These are phyloP conservation scores for Stagonosporopsis cucurbitacearum DNA, from an alignment of 2,329 filamentous ascomycete genomes.

Conservation along the genomic window DNA sequence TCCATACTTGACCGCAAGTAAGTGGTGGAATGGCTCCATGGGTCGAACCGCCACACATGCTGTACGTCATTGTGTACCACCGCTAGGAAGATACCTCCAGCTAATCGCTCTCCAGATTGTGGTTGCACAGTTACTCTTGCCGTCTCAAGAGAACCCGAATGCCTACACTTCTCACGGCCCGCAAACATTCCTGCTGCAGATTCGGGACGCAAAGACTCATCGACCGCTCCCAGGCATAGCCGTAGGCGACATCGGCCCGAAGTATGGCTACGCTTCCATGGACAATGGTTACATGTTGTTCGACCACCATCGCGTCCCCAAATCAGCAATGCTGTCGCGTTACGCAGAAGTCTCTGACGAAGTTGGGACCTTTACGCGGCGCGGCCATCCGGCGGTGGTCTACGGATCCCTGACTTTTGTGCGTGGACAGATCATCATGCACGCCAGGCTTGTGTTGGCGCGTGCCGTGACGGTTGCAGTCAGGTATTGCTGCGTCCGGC, in stretches of 20 bases:
- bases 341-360: slow-evolving; percentile 58
- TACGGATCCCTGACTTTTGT: slow-evolving; percentile 60
- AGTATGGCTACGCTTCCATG: slow-evolving; percentile 61
- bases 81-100: background rate
- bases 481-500: slow-evolving; percentile 57
- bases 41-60: slow-evolving; percentile 62
- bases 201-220: slow-evolving; percentile 58
- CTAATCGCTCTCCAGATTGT: slow-evolving; percentile 50
- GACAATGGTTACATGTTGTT: slow-evolving; percentile 63
- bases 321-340: slow-evolving; percentile 57
- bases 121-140: slow-evolving; percentile 59
- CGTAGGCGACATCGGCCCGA: slow-evolving; percentile 63
- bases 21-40: slow-evolving; percentile 63
- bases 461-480: slow-evolving; percentile 61
- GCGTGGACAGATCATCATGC: slow-evolving; percentile 56
- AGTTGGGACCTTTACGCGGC: slow-evolving; percentile 54
- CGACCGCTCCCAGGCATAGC: slow-evolving; percentile 56
- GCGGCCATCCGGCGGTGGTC: slow-evolving; percentile 57
- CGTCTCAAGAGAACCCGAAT: slow-evolving; percentile 34
- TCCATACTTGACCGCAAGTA: slow-evolving; percentile 59
- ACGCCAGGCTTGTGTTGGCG: slow-evolving; percentile 60
- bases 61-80: slow-evolving; percentile 29
- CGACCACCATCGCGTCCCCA: slow-evolving; percentile 55
- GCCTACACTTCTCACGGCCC: slow-evolving; percentile 56
- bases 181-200: slow-evolving; percentile 61